Evolutionary conservation across 305 asterid genomes (phyloP).

Genomic region (Solanum hybrid): DNA sequence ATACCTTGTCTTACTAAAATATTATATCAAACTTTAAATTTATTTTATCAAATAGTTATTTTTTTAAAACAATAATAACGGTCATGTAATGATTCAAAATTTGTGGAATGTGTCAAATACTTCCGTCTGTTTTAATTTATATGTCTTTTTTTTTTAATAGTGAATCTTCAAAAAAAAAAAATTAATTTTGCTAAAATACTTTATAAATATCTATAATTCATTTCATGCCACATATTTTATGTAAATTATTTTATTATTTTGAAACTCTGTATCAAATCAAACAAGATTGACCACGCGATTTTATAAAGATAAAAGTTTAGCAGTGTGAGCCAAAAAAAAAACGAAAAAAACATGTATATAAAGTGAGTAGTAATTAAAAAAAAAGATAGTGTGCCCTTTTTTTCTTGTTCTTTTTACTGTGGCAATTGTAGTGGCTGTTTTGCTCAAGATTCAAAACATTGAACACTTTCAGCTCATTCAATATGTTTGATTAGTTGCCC

Average conservation of each 20-base stretch:
- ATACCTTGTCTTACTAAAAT: not conserved
- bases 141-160: not conserved
- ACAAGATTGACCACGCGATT: too few relatives aligned
- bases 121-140: too few relatives aligned
- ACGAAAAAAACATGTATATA: not conserved
- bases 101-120: not conserved
- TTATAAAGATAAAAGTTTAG: too few relatives aligned
- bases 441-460: constrained; percentile 30
- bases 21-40: not conserved
- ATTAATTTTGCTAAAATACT: not conserved
- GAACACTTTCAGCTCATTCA: constrained; percentile 12
- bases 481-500: not conserved
- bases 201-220: not conserved
- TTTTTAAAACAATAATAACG: not conserved
- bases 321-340: too few relatives aligned
- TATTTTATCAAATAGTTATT: not conserved
- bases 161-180: not conserved
- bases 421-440: not conserved
- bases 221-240: not conserved
- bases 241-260: not conserved
- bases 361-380: not conserved
- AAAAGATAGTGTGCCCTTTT: not conserved
- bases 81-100: not conserved
- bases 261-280: not conserved
- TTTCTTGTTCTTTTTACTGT: not conserved